Evolutionary conservation across 495 filamentous ascomycete species (phyloP).

Genomic region (Xylaria intraflava): DNA sequence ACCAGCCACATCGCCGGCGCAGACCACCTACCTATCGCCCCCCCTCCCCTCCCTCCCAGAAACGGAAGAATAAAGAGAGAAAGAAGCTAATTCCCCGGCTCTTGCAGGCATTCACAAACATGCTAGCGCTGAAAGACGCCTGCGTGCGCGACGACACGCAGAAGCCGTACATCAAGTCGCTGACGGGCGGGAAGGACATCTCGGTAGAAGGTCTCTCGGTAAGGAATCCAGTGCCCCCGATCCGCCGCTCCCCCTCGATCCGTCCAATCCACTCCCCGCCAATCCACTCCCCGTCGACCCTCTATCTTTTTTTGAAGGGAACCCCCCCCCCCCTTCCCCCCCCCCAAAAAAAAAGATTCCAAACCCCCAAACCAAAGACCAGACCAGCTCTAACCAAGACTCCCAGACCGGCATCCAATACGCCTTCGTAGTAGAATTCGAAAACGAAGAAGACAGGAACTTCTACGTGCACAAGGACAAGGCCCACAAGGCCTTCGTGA

Average conservation of each 20-base stretch:
- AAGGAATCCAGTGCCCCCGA: slow-evolving; percentile 2
- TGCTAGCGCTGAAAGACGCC: slow-evolving; percentile 32
- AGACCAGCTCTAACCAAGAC: slow-evolving; percentile 5
- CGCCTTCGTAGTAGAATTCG: slow-evolving; percentile 58
- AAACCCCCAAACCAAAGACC: too few relatives aligned
- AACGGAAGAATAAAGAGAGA: too few relatives aligned
- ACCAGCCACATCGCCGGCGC: too few relatives aligned
- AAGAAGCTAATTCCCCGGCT: too few relatives aligned
- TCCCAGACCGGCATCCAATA: slow-evolving; percentile 50
- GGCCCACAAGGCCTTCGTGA: slow-evolving; percentile 42
- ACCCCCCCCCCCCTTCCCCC: too few relatives aligned
- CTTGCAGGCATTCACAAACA: slow-evolving; percentile 21
- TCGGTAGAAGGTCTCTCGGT: slow-evolving; percentile 60
- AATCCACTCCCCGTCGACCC: background rate
- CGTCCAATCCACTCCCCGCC: background rate
- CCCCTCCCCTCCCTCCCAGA: too few relatives aligned
- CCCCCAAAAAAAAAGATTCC: too few relatives aligned
- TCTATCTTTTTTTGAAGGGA: background rate
- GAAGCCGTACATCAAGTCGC: slow-evolving; percentile 52
- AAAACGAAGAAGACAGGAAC: slow-evolving; percentile 46
- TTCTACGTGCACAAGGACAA: slow-evolving; percentile 50
- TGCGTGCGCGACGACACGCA: slow-evolving; percentile 45
- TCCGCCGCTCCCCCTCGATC: background rate
- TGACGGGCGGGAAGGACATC: slow-evolving; percentile 56
- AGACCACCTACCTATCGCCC: too few relatives aligned